These are phyloP conservation scores for Elsinoe batatas DNA, from an alignment of 2,329 filamentous ascomycete species.

Conservation along the genomic window DNA sequence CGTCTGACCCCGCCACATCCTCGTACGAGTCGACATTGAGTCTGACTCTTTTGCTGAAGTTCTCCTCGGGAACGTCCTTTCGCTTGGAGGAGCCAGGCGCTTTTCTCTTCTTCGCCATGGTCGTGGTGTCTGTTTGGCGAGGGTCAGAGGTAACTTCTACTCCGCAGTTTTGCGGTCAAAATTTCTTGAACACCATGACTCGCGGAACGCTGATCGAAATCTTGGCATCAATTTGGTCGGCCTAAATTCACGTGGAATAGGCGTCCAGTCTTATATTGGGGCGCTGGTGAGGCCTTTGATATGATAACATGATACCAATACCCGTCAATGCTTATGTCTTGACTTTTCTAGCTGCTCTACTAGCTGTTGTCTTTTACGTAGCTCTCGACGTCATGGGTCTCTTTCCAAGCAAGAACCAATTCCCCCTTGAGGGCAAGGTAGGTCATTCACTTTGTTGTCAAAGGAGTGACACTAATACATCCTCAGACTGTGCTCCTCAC, in stretches of 20 bases:
- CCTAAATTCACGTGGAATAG: neutral
- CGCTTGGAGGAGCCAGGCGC: conserved; percentile 9
- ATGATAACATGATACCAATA: neutral
- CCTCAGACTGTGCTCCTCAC: conserved; percentile 76
- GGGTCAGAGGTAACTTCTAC: neutral
- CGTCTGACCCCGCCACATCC: conserved; percentile 86
- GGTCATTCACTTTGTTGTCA: conserved; percentile 19
- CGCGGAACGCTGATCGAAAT: neutral
- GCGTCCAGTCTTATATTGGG: neutral
- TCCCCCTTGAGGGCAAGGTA: conserved; percentile 79
- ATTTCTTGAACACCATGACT: conserved; percentile 12
- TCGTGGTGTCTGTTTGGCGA: neutral
- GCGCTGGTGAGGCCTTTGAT: neutral
- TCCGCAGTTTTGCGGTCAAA: conserved; percentile 5
- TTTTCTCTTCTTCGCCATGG: conserved; percentile 20
- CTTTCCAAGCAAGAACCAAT: conserved; percentile 60
- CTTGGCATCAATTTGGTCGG: conserved; percentile 8
- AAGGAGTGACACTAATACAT: neutral
- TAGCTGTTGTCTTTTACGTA: conserved; percentile 27
- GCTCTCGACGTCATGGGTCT: conserved; percentile 53
- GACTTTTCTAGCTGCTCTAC: neutral
- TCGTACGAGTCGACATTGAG: conserved; percentile 55
- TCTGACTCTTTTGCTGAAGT: conserved; percentile 33
- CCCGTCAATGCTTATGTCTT: neutral
- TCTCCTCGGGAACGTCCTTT: conserved; percentile 21